Evolutionary conservation across 306 rosid genomes (phyloP), one percentile per base, ranked within the genome.

Genomic region (Luffa aegyptiaca): DNA sequence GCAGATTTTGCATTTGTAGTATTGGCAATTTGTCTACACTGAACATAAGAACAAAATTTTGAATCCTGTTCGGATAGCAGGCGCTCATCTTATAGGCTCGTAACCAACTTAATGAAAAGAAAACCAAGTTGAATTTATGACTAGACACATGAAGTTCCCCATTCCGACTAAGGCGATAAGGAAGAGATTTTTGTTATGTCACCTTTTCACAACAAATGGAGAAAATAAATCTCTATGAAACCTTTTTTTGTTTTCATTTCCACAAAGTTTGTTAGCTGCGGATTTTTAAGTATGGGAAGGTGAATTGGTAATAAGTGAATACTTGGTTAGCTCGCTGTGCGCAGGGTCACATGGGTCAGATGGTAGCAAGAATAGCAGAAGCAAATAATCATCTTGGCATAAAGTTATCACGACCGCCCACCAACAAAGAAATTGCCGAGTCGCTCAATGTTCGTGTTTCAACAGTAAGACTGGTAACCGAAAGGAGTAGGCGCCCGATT

Each of bases 321-420:
- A 88, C 71, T 72, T 87, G 90, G 92, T 84, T 93, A 92, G 98
- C 86, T 84, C 82, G 84, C 86, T 18, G 72, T 87, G 84, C 90
- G 83, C 74, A 92, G 97, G 96, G 90, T 72, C 81, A 85, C 71
- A 77, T 53, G 85, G 76, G 87, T 64, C 87, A 74, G 81, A 81
- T 90, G 88, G 82, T 90, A 80, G 86, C 93, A 16, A 92, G 88
- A 90, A 81, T 92, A 77, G 80, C 85, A 42, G 86, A 86, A 75
- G 97, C 90, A 26, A 86, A 86, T 68, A 88, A 51, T 82, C 77
- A 79, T 62, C 84, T 92, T 75, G 85, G 85, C 66, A 71, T 44
- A 77, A 90, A 76, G 83, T 80, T 89, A 20, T 81, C 75, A 45
- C 79, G 94, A 33, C 72, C 17, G 3, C 96, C 98, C 3, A 86